Conservation (phyloP, 2,329 filamentous ascomycete species). For the Ophiostoma pallidulum region DNA sequence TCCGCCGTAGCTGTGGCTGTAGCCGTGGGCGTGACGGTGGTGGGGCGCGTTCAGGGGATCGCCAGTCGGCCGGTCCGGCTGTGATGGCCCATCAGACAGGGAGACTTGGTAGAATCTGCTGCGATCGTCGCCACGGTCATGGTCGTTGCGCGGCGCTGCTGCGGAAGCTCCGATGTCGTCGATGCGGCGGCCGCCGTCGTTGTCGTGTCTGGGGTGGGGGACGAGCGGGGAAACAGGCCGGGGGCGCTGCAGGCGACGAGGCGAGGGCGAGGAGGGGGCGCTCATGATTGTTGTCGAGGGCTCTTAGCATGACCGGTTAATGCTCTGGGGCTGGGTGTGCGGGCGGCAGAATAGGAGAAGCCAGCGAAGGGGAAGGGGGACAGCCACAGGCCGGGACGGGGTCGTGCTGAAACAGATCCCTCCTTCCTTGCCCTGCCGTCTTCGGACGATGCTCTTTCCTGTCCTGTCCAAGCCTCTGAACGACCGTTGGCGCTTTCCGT, state of each 20-base stretch:
- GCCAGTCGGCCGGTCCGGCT: neutral
- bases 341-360: neutral
- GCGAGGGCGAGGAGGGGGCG: slow-evolving; percentile 10
- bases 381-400: no score
- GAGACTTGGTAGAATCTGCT: slow-evolving; percentile 7
- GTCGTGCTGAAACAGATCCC: slow-evolving; percentile 8
- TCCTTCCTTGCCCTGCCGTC: neutral
- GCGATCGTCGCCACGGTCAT: slow-evolving; percentile 1
- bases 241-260: slow-evolving; percentile 11
- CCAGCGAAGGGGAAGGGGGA: neutral
- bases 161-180: slow-evolving; percentile 1
- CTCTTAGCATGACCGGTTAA: slow-evolving; percentile 31
- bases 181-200: slow-evolving; percentile 1
- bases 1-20: slow-evolving; percentile 1
- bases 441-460: slow-evolving; percentile 1
- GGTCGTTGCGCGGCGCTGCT: neutral
- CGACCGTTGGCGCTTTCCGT: neutral
- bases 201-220: neutral
- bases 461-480: neutral
- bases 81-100: slow-evolving; percentile 3
- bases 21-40: slow-evolving; percentile 5
- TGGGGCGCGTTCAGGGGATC: neutral
- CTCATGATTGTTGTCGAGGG: slow-evolving; percentile 4
- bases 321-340: no score
- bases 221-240: slow-evolving; percentile 8